These are phyloP conservation scores for Boletus huronensis DNA, from an alignment of 768 basidiomycete species.

Conservation along the genomic window DNA sequence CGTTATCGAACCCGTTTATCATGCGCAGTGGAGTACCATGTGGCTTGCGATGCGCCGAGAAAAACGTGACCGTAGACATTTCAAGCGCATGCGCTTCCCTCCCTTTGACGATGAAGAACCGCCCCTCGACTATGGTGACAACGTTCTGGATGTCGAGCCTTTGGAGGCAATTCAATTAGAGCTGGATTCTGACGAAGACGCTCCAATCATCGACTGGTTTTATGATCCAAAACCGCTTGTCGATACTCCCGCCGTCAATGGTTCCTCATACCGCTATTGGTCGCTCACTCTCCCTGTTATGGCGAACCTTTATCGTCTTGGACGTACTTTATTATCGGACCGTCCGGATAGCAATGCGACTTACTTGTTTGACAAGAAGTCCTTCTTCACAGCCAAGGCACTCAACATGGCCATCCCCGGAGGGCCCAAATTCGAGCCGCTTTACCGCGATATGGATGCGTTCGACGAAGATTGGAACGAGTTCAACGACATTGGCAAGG, in stretches of 20 bases:
- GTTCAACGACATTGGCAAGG: slow-evolving; percentile 99
- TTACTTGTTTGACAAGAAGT: slow-evolving; percentile 95
- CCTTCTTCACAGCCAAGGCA: slow-evolving; percentile 98
- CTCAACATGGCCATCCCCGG: slow-evolving; percentile 97
- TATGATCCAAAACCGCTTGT: slow-evolving; percentile 95
- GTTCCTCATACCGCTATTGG: slow-evolving; percentile 91
- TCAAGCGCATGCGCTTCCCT: slow-evolving; percentile 99
- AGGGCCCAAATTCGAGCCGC: slow-evolving; percentile 96
- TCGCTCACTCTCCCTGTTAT: slow-evolving; percentile 89
- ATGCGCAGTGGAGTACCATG: slow-evolving; percentile 99
- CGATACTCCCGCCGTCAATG: slow-evolving; percentile 89
- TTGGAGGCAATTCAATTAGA: slow-evolving; percentile 97
- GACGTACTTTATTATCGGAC: slow-evolving; percentile 90
- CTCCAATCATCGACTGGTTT: slow-evolving; percentile 94
- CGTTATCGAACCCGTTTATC: slow-evolving; percentile 95
- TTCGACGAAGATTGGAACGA: slow-evolving; percentile 99
- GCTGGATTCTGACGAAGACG: slow-evolving; percentile 87
- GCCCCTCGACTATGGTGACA: slow-evolving; percentile 98
- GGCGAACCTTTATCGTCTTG: slow-evolving; percentile 95
- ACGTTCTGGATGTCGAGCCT: slow-evolving; percentile 96
- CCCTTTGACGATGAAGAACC: slow-evolving; percentile 99
- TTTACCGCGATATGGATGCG: slow-evolving; percentile 94
- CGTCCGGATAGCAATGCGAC: slow-evolving; percentile 86
- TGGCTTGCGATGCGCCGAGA: slow-evolving; percentile 99
- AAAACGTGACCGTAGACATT: slow-evolving; percentile 97